A percentile compares a stretch with the other conserved stretches of the same genome.
Conservation (phyloP, 495 filamentous ascomycete species). For the Letharia columbiana region DNA sequence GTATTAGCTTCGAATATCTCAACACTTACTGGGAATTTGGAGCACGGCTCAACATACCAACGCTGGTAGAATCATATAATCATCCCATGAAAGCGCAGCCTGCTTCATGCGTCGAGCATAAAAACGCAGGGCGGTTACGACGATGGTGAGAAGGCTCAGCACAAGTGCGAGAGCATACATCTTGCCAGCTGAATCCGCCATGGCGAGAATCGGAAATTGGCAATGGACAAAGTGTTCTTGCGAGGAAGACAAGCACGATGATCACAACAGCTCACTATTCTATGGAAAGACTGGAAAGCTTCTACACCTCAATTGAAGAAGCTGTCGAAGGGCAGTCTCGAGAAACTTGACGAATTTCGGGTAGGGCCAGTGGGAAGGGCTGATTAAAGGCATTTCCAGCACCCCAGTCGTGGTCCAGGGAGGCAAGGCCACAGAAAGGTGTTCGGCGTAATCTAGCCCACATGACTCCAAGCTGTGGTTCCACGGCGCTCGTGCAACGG, state of each 20-base stretch:
- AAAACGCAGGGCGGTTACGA: neutral
- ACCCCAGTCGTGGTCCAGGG: neutral
- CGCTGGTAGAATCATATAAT: slow-evolving; percentile 11
- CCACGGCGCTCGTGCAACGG: neutral
- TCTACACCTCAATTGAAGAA: neutral
- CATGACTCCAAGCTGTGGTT: neutral
- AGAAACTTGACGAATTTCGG: neutral
- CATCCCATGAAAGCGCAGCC: slow-evolving; percentile 5
- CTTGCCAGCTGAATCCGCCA: slow-evolving; percentile 10
- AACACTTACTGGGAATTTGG: neutral
- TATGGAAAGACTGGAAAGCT: neutral
- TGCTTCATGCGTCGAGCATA: slow-evolving; percentile 6
- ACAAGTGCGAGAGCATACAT: slow-evolving; percentile 8
- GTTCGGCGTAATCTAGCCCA: neutral
- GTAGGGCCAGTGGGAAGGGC: neutral
- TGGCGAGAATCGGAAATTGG: neutral
- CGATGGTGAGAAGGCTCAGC: neutral
- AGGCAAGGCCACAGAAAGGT: neutral
- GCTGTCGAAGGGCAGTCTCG: neutral
- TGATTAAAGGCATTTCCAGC: neutral
- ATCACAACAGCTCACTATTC: neutral
- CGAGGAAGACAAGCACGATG: neutral
- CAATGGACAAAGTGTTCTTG: neutral
- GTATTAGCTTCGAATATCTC: neutral
- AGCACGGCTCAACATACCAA: slow-evolving; percentile 2